Evolutionary conservation across 345 rosid genomes (phyloP).

Genomic region (Melastoma malabathricum): DNA sequence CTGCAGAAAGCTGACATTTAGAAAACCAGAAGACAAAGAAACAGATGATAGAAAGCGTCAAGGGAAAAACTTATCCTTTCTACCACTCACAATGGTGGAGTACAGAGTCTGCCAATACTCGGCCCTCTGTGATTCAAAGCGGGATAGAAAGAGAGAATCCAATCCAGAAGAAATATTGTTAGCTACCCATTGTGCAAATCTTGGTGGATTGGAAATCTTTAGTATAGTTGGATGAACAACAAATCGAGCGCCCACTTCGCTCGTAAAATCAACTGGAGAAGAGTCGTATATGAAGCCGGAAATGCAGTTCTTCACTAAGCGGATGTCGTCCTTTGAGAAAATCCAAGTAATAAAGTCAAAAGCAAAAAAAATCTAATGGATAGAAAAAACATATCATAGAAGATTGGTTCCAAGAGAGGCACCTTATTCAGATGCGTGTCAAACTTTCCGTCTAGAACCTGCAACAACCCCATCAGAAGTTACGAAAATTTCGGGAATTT

Average conservation of each 20-base stretch:
- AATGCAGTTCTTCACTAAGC: slow-evolving; percentile 54
- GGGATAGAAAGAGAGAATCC: slow-evolving; percentile 68
- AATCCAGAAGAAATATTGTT: slow-evolving; percentile 62
- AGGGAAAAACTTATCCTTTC: background rate
- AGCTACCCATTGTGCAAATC: slow-evolving; percentile 54
- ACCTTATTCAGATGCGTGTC: slow-evolving; percentile 41
- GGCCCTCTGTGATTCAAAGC: slow-evolving; percentile 84
- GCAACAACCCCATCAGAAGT: slow-evolving; percentile 14
- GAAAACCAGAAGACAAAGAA: slow-evolving; percentile 3
- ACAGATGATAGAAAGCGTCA: background rate
- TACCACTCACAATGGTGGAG: slow-evolving; percentile 65
- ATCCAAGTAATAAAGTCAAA: background rate
- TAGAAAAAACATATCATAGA: background rate
- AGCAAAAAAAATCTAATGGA: slow-evolving; percentile 1
- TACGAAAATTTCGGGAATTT: background rate
- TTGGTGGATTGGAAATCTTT: slow-evolving; percentile 58
- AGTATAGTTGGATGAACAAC: slow-evolving; percentile 68
- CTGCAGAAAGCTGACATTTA: slow-evolving; percentile 25
- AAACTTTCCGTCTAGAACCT: slow-evolving; percentile 59
- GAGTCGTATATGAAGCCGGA: slow-evolving; percentile 78
- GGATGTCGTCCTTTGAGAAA: slow-evolving; percentile 48
- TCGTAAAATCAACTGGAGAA: slow-evolving; percentile 77
- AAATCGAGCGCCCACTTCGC: slow-evolving; percentile 62
- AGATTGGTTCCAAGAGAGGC: slow-evolving; percentile 5
- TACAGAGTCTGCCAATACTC: slow-evolving; percentile 91